Evolutionary conservation across 768 basidiomycete species (phyloP).

Genomic region (Calocybe indica): DNA sequence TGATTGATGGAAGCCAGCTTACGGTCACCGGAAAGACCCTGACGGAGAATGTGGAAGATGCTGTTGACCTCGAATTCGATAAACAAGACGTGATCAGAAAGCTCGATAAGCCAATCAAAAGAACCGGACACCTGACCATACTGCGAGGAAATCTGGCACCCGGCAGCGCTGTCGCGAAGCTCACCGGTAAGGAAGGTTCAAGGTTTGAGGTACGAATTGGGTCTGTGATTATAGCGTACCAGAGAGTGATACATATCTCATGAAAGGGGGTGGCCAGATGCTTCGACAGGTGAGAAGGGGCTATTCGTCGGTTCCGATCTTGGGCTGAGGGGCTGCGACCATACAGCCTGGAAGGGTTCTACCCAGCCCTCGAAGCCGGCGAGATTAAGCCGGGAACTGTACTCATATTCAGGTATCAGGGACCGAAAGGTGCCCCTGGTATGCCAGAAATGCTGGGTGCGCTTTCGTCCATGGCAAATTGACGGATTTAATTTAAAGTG

Average conservation of each 20-base stretch:
- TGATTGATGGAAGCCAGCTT: slow-evolving; percentile 77
- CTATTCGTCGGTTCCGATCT: not conserved
- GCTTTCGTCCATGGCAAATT: not conserved
- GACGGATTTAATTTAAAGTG: slow-evolving; percentile 1
- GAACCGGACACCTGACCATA: slow-evolving; percentile 83
- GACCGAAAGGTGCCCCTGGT: slow-evolving; percentile 87
- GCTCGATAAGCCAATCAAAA: slow-evolving; percentile 77
- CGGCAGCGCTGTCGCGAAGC: slow-evolving; percentile 82
- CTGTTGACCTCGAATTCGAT: slow-evolving; percentile 61
- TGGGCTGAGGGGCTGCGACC: not conserved
- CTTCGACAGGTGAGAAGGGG: slow-evolving; percentile 52
- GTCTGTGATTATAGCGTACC: not conserved
- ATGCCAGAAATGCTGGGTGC: slow-evolving; percentile 73
- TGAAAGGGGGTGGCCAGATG: slow-evolving; percentile 67
- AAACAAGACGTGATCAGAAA: slow-evolving; percentile 73
- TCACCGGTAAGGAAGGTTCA: slow-evolving; percentile 89
- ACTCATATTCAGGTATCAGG: slow-evolving; percentile 82
- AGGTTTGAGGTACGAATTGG: slow-evolving; percentile 58
- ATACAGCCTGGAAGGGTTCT: slow-evolving; percentile 59
- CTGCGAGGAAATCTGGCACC: slow-evolving; percentile 87
- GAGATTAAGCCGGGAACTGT: slow-evolving; percentile 73
- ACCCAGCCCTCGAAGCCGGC: slow-evolving; percentile 64
- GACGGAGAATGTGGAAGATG: slow-evolving; percentile 80
- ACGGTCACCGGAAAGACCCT: slow-evolving; percentile 92
- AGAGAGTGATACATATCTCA: slow-evolving; percentile 1